A percentile compares a stretch with the other conserved stretches of the same genome.
Conservation (phyloP, 2,329 filamentous ascomycete species). For the Berkeleyomyces rouxiae region DNA sequence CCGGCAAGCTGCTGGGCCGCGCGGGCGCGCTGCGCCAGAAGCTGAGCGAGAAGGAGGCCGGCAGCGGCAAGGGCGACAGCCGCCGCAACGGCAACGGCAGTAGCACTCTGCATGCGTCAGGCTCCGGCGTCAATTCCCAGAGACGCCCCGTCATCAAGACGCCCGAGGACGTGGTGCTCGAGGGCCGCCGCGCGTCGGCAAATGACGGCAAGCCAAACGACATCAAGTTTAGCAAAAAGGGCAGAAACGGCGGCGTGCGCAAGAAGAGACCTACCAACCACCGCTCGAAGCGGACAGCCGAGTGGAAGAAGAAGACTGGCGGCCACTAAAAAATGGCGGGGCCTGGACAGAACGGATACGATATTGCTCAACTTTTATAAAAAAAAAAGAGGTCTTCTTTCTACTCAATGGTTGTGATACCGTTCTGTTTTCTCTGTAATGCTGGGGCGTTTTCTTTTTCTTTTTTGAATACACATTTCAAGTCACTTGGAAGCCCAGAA, state of each 20-base stretch:
- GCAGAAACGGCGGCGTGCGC: constrained; percentile 24
- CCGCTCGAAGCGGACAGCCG: constrained; percentile 25
- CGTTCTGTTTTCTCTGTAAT: background rate
- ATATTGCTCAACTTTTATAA: background rate
- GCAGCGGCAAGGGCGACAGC: constrained; percentile 17
- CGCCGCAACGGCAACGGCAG: constrained; percentile 15
- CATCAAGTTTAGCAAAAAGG: constrained; percentile 41
- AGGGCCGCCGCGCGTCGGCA: constrained; percentile 57
- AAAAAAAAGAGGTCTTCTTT: background rate
- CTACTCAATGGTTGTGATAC: background rate
- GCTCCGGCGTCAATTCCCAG: constrained; percentile 12
- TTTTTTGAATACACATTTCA: constrained; percentile 1
- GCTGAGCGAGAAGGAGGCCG: constrained; percentile 13
- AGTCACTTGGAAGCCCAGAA: background rate
- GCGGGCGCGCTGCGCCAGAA: constrained; percentile 39
- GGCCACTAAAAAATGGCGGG: background rate
- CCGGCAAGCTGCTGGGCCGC: constrained; percentile 55
- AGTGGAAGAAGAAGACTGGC: constrained; percentile 28
- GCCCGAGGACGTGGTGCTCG: constrained; percentile 61
- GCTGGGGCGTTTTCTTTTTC: background rate
- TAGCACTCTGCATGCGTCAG: constrained; percentile 13
- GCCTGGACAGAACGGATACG: background rate
- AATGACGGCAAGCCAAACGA: constrained; percentile 48
- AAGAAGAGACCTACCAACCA: constrained; percentile 25
- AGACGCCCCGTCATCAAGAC: constrained; percentile 28